These are phyloP conservation scores for Acanthamoeba sp. DNA, from an alignment of 208 protist species.

Conservation along the genomic window DNA sequence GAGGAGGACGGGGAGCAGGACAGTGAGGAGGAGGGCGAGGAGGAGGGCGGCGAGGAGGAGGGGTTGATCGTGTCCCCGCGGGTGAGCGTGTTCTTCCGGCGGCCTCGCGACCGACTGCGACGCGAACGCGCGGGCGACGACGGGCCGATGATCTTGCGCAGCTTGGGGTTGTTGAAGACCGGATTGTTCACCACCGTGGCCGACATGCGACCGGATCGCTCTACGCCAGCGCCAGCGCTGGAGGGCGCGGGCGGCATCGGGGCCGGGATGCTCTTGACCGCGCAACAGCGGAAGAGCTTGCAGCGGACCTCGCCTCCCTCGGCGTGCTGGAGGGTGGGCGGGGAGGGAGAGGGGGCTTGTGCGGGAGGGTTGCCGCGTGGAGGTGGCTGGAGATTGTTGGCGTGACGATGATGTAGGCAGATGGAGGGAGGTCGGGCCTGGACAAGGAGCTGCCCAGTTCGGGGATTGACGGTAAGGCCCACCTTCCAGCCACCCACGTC, in stretches of 20 bases:
- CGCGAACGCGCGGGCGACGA: background rate
- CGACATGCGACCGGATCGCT: background rate
- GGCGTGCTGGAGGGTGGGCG: background rate
- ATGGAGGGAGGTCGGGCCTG: background rate
- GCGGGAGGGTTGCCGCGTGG: background rate
- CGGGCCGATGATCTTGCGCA: constrained; percentile 23
- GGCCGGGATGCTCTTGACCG: background rate
- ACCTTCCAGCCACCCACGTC: constrained; percentile 30
- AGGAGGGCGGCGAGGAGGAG: background rate
- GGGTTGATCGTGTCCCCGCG: background rate
- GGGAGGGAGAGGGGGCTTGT: background rate
- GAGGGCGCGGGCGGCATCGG: background rate
- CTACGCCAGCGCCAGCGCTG: background rate
- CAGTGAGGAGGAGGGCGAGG: background rate
- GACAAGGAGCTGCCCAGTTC: background rate
- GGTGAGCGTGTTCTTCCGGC: background rate
- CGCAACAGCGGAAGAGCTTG: constrained; percentile 37
- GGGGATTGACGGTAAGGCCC: background rate
- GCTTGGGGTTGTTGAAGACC: constrained; percentile 43
- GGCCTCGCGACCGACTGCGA: background rate
- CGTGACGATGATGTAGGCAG: background rate
- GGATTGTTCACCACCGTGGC: constrained; percentile 28
- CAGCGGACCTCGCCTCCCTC: background rate
- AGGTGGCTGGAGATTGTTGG: background rate
- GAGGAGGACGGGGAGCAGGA: background rate